Base-by-base conservation (phyloP, 495 filamentous ascomycete genomes). In the Trichocladium antarcticum region DNA sequence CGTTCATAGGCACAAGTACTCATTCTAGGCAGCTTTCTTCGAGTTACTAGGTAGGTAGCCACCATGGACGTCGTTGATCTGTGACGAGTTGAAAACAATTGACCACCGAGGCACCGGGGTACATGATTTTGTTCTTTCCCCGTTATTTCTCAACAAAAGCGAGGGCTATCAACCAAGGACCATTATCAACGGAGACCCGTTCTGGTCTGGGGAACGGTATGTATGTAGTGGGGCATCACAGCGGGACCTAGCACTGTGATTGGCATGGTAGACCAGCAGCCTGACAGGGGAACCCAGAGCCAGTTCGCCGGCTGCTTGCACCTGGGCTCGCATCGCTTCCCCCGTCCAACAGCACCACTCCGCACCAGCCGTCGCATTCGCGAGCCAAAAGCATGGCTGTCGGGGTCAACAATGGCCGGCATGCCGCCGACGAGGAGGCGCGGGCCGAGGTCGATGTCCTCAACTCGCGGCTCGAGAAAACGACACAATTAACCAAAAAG, bases 401-500 rank as follows among this genome's bases (percentile, higher is more conserved):
- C 46, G 72, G 72, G 48, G 54, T 74, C 37, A 56, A 55, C 47
- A 72, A 66, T 41, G 60, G 63, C 48, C 67, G 73, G 50, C 68
- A 71, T 45, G 71, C 74, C 31, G 72, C 72, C 47, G 75, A 79
- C 57, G 78, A 81, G 55, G 79, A 82, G 58, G 74, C 78, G 31
- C 73, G 78, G 32, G 79, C 79, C 42, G 79, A 82, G 60, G 79
- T 82, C 37, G 79, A 82, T 55, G 79, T 82, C 37, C 68, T 82
- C 27, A 79, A 80, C 45, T 79, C 79, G 38, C 72, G 78, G 42
- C 67, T 82, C 27, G 76, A 78, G 44, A 81, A 81, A 65, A 82
- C 79, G 29, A 68, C 72, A 2, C 76, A 80, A 48, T 77, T 97
- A 57, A 94, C 86, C 27, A 95, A 89, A 68, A 95, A 93, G 72